Base-by-base conservation (phyloP, 768 basidiomycete genomes). In the Mycena crocata region DNA sequence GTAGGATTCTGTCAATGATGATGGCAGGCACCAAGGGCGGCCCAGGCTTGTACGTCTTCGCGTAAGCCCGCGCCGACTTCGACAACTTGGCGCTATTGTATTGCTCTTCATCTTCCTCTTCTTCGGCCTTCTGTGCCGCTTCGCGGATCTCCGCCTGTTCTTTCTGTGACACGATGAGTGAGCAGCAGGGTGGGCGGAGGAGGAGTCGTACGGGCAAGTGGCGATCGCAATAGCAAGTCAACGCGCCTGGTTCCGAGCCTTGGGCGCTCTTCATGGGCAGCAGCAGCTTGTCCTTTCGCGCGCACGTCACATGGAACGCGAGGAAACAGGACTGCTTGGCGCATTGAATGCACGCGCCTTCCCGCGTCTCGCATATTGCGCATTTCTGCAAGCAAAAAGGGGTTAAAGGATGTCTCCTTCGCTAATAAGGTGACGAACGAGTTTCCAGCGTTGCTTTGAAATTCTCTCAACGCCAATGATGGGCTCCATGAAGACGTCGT, bases 401-500 rank as follows among this genome's bases (percentile, higher is more conserved):
- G 51, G 28, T 55, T 17, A 42, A 31, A 57, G 9, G 46, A 28
- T 15, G 10, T 1, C 54, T n/a, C 1, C 40, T n/a, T 23, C 32
- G 37, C 14, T 34, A 7, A 64, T 45, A 52, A 60, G 15, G 44
- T 28, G 23, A 72, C 94, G 73, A 62, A 98, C 96, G 72, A 99
- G 85, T 78, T 92, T 98, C 97, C 96, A 98, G 12, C 97, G 85
- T 72, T 89, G 90, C 75, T 96, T 98, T 1, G 92, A 89, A 49
- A 99, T 93, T 67, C 83, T 87, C 55, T 98, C 94, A 0, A 95
- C 86, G 5, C 94, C 94, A 3, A 94, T 93, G 31, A 99, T 90
- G 39, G 98, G 98, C 73, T 99, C 98, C 98, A 99, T 99, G 75
- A 98, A 98, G 14, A 95, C 92, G 45, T 95, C 92, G 76, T 99